Evolutionary conservation across 2,329 filamentous ascomycete species (phyloP), one percentile per base, ranked within the genome.

Genomic region (Fusarium sp.): DNA sequence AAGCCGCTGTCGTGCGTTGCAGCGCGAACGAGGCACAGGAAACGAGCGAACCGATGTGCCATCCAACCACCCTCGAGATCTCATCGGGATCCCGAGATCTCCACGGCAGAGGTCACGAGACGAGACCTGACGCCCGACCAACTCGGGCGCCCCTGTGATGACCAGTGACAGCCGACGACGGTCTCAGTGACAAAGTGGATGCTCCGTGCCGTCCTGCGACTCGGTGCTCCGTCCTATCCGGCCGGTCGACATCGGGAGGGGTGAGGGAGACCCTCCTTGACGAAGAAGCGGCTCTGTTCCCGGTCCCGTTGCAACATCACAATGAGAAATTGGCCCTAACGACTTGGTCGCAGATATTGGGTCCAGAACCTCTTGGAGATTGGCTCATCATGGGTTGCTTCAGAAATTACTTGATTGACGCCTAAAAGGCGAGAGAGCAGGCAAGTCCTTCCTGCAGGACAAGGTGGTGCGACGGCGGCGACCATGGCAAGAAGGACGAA

Each of bases 1-100:
- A 72, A 22, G 40, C 35, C 63, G 35, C 42, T 63, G 50, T 40
- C 35, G 31, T 68, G 61, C 71, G 71, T 66, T 66, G 72, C 61
- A 52, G 58, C 22, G 69, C 29, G 68, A 71, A 65, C 57, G 45
- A 31, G n/a, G 59, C 59, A 50, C 27, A 54, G 56, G 38, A 14
- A 64, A 38, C 45, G 58, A 68, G 25, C 45, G 57, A 54, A 56
- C 69, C 61, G 50, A 71, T 40, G n/a, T 61, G 22, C 25, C 25
- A 47, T 27, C 71, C 72, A 74, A 70, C 71, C 71, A 73, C 29
- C 52, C 72, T 54, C 65, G 27, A 76, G 74, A 77, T 77, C 74
- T 63, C 67, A 77, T 75, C 73, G 57, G 31, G 52, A 76, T 74
- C 66, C 64, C 61, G 71, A 72, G 65, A 77, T 77, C 72, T 75